Evolutionary conservation across 495 filamentous ascomycete species (phyloP), one percentile per base, ranked within the genome.

Genomic region (Pseudoneurospora amorphoporcata): DNA sequence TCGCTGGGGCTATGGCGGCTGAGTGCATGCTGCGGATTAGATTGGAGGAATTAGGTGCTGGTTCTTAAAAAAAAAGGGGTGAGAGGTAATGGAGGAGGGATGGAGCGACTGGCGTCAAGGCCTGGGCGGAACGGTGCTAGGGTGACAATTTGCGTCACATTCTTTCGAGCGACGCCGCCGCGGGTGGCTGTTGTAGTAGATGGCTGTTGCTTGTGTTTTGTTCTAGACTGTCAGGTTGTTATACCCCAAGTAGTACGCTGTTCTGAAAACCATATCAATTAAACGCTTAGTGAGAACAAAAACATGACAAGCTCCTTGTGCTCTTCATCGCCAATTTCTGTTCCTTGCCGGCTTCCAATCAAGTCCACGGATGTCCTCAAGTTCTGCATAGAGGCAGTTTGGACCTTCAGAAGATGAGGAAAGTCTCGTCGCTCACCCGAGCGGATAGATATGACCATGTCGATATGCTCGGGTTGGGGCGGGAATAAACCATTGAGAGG

Each of bases 1-100:
- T 2, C 77, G 73, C 38, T 83, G 77, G 79, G 72, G 74, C 0
- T 65, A 65, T 37, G 17, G 29, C 5, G 53, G 53, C 7, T 65
- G 14, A 65, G 3, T 65, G 29, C 14, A 35, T 65, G 53, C 53
- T 35, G 29, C 14, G 12, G 53, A 6, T 35, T 37, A 6, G 23
- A 2, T 35, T 16, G 14, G 2, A 35, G 29, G 29, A 32, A 23
- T 61, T 35, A 35, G 29, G 23, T 17, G 29, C 29, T 6, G 29
- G 14, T 35, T 1, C 6, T 8, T 1, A 61, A 32, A 61, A 0
- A 58, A 29, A 53, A 3, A 8, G 23, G 29, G 35, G 45, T 23
- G 19, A 47, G 4, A 12, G 7, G 53, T 61, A 8, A 16, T 61
- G 45, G 19, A 53, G 23, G 19, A 58, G 47, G 47, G 19, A 29